phyloP scores from a whole-genome alignment of 371 early-diverging fungal species.

The Apophysomyces elegans region DNA sequence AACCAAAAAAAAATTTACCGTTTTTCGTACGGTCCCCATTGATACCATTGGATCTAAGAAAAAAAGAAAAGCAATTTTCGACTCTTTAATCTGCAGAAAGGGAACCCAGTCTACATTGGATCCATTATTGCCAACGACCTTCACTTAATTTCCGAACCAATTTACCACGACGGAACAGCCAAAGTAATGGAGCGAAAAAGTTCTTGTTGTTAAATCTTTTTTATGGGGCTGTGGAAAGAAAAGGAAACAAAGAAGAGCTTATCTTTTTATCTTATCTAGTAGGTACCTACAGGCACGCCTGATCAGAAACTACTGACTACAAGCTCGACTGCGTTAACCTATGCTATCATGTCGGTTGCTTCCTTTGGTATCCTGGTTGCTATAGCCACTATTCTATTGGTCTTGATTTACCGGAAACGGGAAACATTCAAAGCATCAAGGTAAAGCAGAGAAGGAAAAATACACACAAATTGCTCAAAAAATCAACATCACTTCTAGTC shows the following conservation, averaged over 20 bases:
- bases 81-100: slow-evolving; percentile 56
- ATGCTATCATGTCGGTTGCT: slow-evolving; percentile 45
- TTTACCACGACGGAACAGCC: slow-evolving; percentile 53
- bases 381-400: slow-evolving; percentile 38
- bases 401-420: slow-evolving; percentile 45
- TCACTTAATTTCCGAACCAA: slow-evolving; percentile 51
- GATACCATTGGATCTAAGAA: slow-evolving; percentile 9
- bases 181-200: slow-evolving; percentile 26
- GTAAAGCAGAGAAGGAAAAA: slow-evolving; percentile 24
- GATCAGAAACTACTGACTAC: slow-evolving; percentile 38
- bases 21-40: neutral
- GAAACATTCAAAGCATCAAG: slow-evolving; percentile 60
- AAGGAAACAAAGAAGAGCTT: too few relatives aligned
- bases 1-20: too few relatives aligned
- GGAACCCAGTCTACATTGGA: slow-evolving; percentile 49
- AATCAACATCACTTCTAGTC: slow-evolving; percentile 25
- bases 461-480: neutral
- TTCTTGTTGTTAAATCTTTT: too few relatives aligned
- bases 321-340: slow-evolving; percentile 44
- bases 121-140: slow-evolving; percentile 51
- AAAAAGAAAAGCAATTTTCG: slow-evolving; percentile 51
- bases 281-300: slow-evolving; percentile 41
- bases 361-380: slow-evolving; percentile 46
- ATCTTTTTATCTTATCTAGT: slow-evolving; percentile 16
- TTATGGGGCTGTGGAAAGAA: too few relatives aligned